Percentiles rank a stretch among this genome's conserved stretches.
Evolutionary conservation across 1,284 basidiomycete species (phyloP).

Genomic region (Apiotrichum laibachii): DNA sequence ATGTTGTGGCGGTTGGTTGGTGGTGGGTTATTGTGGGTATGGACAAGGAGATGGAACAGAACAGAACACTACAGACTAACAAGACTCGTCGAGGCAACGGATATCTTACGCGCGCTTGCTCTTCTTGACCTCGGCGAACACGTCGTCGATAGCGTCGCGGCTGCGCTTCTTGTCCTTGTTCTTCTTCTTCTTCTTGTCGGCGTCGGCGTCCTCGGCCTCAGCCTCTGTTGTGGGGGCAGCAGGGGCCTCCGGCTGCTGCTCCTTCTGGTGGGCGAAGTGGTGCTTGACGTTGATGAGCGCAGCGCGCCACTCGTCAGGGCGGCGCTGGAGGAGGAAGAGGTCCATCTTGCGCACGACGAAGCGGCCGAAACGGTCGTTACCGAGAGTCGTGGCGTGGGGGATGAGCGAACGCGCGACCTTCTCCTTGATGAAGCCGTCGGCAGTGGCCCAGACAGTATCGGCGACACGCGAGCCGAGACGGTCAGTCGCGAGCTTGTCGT

Average conservation of each 20-base stretch:
- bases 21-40: too few relatives aligned
- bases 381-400: conserved; percentile 65
- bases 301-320: conserved; percentile 77
- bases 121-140: conserved; percentile 31
- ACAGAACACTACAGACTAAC: too few relatives aligned
- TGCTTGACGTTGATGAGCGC: conserved; percentile 52
- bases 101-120: conserved; percentile 7
- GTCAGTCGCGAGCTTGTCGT: conserved; percentile 74
- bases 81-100: too few relatives aligned
- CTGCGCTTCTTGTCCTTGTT: conserved; percentile 20
- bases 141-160: conserved; percentile 36
- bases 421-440: conserved; percentile 88
- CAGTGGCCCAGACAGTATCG: conserved; percentile 78
- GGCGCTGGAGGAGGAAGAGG: conserved; percentile 70
- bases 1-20: too few relatives aligned
- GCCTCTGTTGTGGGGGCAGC: conserved; percentile 8
- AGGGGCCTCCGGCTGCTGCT: conserved; percentile 5
- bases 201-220: conserved; percentile 6
- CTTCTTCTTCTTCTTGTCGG: conserved; percentile 5
- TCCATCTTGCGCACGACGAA: conserved; percentile 78
- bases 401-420: conserved; percentile 80
- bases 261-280: conserved; percentile 50
- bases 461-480: conserved; percentile 82
- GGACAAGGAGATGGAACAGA: too few relatives aligned
- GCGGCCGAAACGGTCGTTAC: conserved; percentile 75